Conservation (phyloP, 208 protist species). For the Acanthamoeba castellanii region DNA sequence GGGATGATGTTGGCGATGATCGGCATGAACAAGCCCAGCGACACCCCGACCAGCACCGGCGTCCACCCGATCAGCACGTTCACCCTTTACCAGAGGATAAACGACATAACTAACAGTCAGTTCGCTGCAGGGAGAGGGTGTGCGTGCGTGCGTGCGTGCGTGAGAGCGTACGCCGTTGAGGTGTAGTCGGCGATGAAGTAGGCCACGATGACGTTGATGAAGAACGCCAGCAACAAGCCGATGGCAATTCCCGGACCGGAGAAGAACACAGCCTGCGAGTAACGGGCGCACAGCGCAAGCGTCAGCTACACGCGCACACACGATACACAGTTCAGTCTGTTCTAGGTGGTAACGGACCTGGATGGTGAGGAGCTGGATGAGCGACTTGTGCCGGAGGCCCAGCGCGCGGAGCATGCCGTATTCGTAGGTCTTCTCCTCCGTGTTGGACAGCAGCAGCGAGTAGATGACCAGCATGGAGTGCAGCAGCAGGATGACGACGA, state of each 20-base stretch:
- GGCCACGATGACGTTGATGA: slow-evolving; percentile 90
- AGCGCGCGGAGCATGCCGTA: slow-evolving; percentile 96
- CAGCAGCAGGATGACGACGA: slow-evolving; percentile 92
- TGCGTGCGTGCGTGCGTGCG: too few relatives aligned
- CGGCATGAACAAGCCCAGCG: slow-evolving; percentile 87
- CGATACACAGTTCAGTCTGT: too few relatives aligned
- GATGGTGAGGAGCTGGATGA: slow-evolving; percentile 91
- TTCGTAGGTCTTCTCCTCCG: slow-evolving; percentile 97
- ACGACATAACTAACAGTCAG: not conserved
- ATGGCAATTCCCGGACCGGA: slow-evolving; percentile 92
- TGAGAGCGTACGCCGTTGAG: not conserved
- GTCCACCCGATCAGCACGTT: slow-evolving; percentile 11
- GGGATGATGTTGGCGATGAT: slow-evolving; percentile 90
- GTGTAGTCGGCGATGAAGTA: slow-evolving; percentile 85
- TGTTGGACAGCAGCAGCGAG: slow-evolving; percentile 94
- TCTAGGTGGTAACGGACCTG: too few relatives aligned
- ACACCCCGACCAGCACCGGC: slow-evolving; percentile 56
- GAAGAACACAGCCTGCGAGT: slow-evolving; percentile 93
- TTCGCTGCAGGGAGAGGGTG: too few relatives aligned
- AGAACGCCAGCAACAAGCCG: slow-evolving; percentile 89
- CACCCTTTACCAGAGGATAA: too few relatives aligned
- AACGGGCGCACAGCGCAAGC: not conserved
- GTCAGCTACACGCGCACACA: too few relatives aligned
- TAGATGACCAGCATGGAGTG: slow-evolving; percentile 94
- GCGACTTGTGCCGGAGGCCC: slow-evolving; percentile 91